Base-by-base conservation (phyloP, 2,329 filamentous ascomycete genomes). In the Calonectria pseudoreteaudii region DNA sequence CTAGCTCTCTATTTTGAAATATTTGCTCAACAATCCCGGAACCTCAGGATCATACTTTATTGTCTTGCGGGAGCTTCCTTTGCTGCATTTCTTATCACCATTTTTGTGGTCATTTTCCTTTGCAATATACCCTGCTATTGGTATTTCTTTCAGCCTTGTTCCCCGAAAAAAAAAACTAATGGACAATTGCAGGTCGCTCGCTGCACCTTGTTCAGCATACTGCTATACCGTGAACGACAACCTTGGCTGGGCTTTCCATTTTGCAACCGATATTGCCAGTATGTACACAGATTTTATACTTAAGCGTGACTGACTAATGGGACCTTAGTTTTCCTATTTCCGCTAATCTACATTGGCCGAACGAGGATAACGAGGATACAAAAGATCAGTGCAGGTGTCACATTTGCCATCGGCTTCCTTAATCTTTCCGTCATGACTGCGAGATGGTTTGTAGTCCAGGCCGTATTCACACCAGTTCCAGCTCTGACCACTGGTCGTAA, bases 241-340 rank as follows among this genome's bases (percentile, higher is more conserved):
- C 60, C 52, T 69, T 18, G 52, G 66, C 26, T 62, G 66, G 66
- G 52, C 36, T 20, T 50, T 69, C 18, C 66, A 69, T 50, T 62
- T 69, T 34, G 18, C 26, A 10, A 62, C 13, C 23, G 56, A 62
- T 13, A 28, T 62, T 4, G 38, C 26, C 20, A 69, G 41, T 69
- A 28, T 53, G 30, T n/a, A 28, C 3, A 4, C 44, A 2, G 5
- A 20, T n/a, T 1, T 4, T 30, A 16, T 7, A n/a, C 7, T 18
- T 13, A n/a, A 10, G 7, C 16, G 9, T 38, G 20, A 10, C 53
- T 38, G 20, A 10, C 53, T 69, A 9, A 69, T 30, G 1, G 8
- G 6, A 13, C 4, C 11, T 6, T 20, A 69, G 66, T 69, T 18
- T 69, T 69, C 23, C 36, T 69, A 16, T 28, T 69, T 13, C 66